Evolutionary conservation across 2,329 filamentous ascomycete genomes (phyloP).

Genomic region (Aspergillus sp.): DNA sequence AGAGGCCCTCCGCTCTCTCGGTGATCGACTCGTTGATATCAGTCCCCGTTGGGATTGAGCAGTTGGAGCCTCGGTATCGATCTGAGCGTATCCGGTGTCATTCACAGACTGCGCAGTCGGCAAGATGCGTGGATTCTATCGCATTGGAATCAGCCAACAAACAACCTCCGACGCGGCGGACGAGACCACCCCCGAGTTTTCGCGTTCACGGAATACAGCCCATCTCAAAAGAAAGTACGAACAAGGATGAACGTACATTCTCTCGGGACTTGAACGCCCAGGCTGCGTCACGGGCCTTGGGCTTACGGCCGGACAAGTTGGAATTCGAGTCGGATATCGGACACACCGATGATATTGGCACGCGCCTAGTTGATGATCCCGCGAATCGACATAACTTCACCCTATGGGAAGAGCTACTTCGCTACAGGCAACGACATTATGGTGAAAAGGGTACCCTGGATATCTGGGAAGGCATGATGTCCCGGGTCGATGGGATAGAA

Average conservation of each 20-base stretch:
- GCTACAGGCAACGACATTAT: slow-evolving; percentile 43
- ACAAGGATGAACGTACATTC: background rate
- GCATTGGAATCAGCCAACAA: slow-evolving; percentile 4
- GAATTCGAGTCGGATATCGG: slow-evolving; percentile 45
- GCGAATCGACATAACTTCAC: slow-evolving; percentile 33
- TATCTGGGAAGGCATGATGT: slow-evolving; percentile 41
- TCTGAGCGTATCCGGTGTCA: slow-evolving; percentile 30
- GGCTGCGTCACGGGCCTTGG: slow-evolving; percentile 13
- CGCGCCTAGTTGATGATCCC: slow-evolving; percentile 38
- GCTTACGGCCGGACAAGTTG: slow-evolving; percentile 33
- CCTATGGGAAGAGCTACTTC: slow-evolving; percentile 47
- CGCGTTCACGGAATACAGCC: slow-evolving; percentile 28
- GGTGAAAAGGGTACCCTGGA: slow-evolving; percentile 41
- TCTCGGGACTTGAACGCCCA: background rate
- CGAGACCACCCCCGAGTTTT: slow-evolving; percentile 9
- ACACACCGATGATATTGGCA: slow-evolving; percentile 32
- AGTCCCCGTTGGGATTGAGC: slow-evolving; percentile 31
- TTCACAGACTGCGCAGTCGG: slow-evolving; percentile 16
- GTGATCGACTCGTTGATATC: slow-evolving; percentile 34
- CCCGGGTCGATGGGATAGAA: slow-evolving; percentile 27
- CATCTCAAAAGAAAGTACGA: slow-evolving; percentile 5
- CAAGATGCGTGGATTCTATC: slow-evolving; percentile 3
- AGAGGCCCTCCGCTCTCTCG: slow-evolving; percentile 41
- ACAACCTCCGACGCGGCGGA: slow-evolving; percentile 3
- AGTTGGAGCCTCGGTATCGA: slow-evolving; percentile 21